phyloP scores from a whole-genome alignment of 495 filamentous ascomycete genomes.

The Umbilicaria muhlenbergii region DNA sequence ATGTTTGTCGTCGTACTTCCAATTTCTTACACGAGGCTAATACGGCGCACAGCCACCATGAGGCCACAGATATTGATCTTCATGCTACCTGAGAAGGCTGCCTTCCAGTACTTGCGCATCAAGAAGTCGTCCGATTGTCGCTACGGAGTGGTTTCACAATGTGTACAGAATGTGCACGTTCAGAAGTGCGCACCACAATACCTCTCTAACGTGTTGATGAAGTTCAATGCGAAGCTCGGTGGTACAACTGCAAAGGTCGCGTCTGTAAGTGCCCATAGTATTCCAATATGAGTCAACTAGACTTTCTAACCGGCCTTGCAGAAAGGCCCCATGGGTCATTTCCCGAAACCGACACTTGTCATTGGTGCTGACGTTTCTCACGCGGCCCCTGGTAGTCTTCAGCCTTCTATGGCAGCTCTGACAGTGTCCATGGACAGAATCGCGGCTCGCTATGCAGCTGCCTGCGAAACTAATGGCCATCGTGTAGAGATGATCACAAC shows the following conservation, averaged over 20 bases:
- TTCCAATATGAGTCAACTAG: neutral
- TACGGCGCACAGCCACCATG: conserved; percentile 25
- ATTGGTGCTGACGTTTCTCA: conserved; percentile 89
- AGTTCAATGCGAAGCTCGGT: conserved; percentile 92
- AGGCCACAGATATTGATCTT: conserved; percentile 39
- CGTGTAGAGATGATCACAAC: conserved; percentile 58
- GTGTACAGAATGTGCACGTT: conserved; percentile 46
- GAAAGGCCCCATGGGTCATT: conserved; percentile 7
- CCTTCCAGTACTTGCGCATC: conserved; percentile 53
- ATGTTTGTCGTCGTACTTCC: conserved; percentile 25
- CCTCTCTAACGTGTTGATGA: conserved; percentile 79
- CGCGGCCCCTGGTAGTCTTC: conserved; percentile 41
- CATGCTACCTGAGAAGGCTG: conserved; percentile 50
- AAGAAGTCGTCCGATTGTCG: conserved; percentile 75
- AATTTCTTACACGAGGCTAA: conserved; percentile 20
- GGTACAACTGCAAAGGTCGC: conserved; percentile 42
- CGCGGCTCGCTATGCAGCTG: conserved; percentile 56
- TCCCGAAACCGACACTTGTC: conserved; percentile 46
- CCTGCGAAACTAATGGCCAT: conserved; percentile 61
- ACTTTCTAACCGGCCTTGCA: conserved; percentile 4
- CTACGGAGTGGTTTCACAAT: conserved; percentile 63
- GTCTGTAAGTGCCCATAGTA: conserved; percentile 5
- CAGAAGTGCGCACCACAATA: conserved; percentile 53
- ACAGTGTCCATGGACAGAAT: conserved; percentile 61
- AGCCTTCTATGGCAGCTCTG: conserved; percentile 74